Conservation (phyloP, 2,329 filamentous ascomycete genomes). For the Diaporthe longicolla region DNA sequence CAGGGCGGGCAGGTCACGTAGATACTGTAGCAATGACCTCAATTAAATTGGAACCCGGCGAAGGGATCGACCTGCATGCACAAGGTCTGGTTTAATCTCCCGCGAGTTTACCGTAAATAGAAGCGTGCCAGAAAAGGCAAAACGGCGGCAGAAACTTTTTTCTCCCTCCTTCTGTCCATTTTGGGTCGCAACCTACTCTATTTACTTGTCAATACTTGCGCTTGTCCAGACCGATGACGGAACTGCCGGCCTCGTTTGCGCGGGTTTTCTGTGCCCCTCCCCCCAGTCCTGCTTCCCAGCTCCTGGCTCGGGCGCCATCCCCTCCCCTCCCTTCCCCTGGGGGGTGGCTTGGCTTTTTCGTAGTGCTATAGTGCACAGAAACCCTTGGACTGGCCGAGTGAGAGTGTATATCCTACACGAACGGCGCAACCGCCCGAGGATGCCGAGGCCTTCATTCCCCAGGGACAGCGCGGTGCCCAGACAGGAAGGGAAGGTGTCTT, state of each 20-base stretch:
- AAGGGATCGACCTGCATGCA: conserved; percentile 26
- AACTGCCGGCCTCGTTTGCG: conserved; percentile 15
- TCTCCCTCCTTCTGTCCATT: neutral
- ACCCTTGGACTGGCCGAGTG: neutral
- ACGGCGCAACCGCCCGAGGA: neutral
- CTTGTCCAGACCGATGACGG: conserved; percentile 23
- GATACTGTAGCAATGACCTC: conserved; percentile 20
- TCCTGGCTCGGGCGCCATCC: neutral
- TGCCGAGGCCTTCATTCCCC: conserved; percentile 9
- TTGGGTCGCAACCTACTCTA: conserved; percentile 14
- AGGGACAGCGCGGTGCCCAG: neutral
- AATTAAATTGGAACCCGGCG: conserved; percentile 30
- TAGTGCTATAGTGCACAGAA: neutral
- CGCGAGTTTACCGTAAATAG: conserved; percentile 33
- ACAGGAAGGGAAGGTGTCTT: conserved; percentile 24
- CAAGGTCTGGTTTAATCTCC: conserved; percentile 25
- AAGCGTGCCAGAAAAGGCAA: conserved; percentile 21
- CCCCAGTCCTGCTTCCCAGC: neutral
- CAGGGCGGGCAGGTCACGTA: conserved; percentile 17
- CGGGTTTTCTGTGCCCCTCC: conserved; percentile 1
- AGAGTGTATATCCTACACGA: conserved; percentile 4
- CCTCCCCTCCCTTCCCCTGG: conserved; percentile 17
- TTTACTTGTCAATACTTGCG: conserved; percentile 15
- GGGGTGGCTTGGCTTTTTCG: conserved; percentile 17
- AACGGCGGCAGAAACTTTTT: conserved; percentile 27